Conservation (phyloP, 345 rosid genomes). For the Syzygium grande region DNA sequence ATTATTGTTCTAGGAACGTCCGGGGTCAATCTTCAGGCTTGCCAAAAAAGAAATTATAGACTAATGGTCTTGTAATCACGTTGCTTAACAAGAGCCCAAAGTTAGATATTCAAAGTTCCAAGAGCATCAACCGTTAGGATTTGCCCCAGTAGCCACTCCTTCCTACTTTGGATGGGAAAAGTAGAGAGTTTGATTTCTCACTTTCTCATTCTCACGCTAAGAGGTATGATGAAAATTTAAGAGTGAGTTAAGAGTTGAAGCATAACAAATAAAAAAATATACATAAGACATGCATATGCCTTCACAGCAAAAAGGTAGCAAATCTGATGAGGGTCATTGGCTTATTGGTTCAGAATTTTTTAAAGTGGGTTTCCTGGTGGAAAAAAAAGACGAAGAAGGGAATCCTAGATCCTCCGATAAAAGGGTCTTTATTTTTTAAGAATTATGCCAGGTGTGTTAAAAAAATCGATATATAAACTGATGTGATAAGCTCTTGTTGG, state of each 20-base stretch:
- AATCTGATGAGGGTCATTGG: not conserved
- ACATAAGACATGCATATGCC: not conserved
- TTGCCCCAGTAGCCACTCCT: accelerated
- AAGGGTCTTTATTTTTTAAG: not conserved
- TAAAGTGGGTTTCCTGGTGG: not conserved
- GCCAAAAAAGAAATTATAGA: not conserved
- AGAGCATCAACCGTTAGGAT: too few relatives aligned
- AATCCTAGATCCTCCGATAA: not conserved
- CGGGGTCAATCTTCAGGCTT: not conserved
- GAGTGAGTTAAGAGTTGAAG: too few relatives aligned
- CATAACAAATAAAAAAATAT: too few relatives aligned
- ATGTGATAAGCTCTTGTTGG: not conserved
- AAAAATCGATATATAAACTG: not conserved
- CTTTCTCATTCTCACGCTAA: too few relatives aligned
- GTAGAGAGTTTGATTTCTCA: too few relatives aligned
- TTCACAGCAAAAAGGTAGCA: not conserved
- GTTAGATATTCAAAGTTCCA: not conserved
- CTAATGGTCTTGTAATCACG: not conserved
- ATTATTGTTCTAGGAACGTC: not conserved
- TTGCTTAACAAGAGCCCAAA: not conserved
- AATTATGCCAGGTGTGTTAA: not conserved
- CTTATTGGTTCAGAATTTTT: not conserved
- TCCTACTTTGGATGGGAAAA: too few relatives aligned
- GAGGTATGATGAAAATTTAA: too few relatives aligned
- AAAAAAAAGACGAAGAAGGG: not conserved